Evolutionary conservation across 352 stramenopile genomes (phyloP).

Genomic region (Stramenopiles sp.): DNA sequence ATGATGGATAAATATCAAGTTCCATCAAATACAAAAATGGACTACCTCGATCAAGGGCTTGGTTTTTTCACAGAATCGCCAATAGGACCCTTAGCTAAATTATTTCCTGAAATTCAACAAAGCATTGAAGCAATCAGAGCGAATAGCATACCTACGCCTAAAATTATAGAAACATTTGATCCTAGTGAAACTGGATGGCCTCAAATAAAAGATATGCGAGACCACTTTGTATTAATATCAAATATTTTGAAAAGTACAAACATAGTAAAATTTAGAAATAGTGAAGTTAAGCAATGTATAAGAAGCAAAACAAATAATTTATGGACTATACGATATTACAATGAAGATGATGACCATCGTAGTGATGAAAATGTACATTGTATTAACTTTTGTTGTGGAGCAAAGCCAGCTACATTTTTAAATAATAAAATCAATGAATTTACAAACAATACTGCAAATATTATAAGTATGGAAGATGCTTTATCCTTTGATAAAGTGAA

Average conservation of each 20-base stretch:
- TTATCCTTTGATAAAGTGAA: not conserved
- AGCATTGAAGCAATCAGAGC: not conserved
- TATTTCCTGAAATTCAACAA: not conserved
- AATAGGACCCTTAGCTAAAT: not conserved
- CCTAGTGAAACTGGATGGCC: not conserved
- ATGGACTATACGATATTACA: not conserved
- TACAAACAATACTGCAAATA: not conserved
- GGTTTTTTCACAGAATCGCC: not conserved
- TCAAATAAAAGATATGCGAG: not conserved
- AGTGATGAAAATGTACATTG: not conserved
- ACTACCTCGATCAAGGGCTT: not conserved
- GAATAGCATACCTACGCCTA: not conserved
- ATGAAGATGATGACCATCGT: not conserved
- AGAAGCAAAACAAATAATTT: not conserved
- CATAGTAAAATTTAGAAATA: not conserved
- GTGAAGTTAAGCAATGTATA: not conserved
- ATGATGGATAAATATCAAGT: not conserved
- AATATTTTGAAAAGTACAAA: not conserved
- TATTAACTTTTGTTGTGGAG: not conserved
- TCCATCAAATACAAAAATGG: conserved; percentile 3
- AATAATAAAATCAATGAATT: not conserved
- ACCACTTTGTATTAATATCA: not conserved
- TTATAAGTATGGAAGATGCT: not conserved
- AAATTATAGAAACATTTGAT: not conserved
- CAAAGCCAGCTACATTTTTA: not conserved